A percentile compares a stretch with the other conserved stretches of the same genome.
phyloP scores from a whole-genome alignment of 1,139 yeast species.

The Lodderomyces metapsilosis region DNA sequence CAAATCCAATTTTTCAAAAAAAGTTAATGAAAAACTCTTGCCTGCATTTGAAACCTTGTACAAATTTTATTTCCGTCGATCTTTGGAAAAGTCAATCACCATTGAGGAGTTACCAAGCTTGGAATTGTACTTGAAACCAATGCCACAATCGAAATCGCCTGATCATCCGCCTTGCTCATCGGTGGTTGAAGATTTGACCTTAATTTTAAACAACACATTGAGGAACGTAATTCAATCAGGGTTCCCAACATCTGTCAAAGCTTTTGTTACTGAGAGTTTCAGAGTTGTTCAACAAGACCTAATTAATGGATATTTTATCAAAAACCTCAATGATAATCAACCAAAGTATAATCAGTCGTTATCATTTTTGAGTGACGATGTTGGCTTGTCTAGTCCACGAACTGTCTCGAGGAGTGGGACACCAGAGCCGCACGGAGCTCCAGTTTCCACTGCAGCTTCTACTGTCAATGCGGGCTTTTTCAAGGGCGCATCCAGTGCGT shows the following conservation, averaged over 20 bases:
- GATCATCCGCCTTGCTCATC: slow-evolving; percentile 75
- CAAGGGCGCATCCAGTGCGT: slow-evolving; percentile 47
- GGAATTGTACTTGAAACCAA: slow-evolving; percentile 26
- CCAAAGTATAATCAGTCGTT: slow-evolving; percentile 51
- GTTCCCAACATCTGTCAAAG: slow-evolving; percentile 51
- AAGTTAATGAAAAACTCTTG: slow-evolving; percentile 51
- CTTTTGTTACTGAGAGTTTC: slow-evolving; percentile 39
- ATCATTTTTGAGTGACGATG: slow-evolving; percentile 21
- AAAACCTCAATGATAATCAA: slow-evolving; percentile 54
- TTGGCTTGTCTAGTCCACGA: not conserved
- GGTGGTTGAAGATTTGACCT: slow-evolving; percentile 79
- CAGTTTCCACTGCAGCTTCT: not conserved
- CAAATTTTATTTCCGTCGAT: slow-evolving; percentile 68
- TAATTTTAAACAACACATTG: slow-evolving; percentile 67
- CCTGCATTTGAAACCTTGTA: slow-evolving; percentile 65
- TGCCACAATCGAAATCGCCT: slow-evolving; percentile 22
- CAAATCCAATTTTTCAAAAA: slow-evolving; percentile 61
- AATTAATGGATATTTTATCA: slow-evolving; percentile 40
- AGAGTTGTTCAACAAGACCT: slow-evolving; percentile 37
- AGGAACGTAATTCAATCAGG: slow-evolving; percentile 63
- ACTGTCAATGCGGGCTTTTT: slow-evolving; percentile 34
- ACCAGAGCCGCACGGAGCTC: slow-evolving; percentile 26
- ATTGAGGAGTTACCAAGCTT: slow-evolving; percentile 71
- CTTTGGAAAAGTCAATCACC: slow-evolving; percentile 78
- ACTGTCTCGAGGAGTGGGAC: slow-evolving; percentile 32